Conservation (phyloP, 1,139 yeast genomes). For the Saccharomyces hybrid region DNA sequence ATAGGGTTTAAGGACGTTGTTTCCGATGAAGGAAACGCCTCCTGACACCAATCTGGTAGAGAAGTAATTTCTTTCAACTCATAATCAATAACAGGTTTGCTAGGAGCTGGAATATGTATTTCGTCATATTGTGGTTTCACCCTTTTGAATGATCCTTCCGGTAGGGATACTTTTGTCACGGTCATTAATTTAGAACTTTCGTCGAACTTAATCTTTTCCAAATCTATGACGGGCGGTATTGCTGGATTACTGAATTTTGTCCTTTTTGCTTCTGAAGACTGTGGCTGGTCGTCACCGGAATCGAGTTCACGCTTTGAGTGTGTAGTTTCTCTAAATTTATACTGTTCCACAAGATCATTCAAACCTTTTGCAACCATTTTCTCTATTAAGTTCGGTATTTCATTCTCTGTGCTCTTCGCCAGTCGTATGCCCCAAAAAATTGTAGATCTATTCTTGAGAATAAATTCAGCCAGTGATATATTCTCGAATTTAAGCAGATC, state of each 20-base stretch:
- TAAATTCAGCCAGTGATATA: constrained; percentile 41
- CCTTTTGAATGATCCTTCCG: constrained; percentile 77
- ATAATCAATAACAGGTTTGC: constrained; percentile 37
- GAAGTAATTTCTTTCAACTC: constrained; percentile 52
- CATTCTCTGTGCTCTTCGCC: constrained; percentile 35
- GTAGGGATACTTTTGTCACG: constrained; percentile 55
- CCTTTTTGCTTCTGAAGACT: constrained; percentile 5
- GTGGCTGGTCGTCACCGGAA: constrained; percentile 12
- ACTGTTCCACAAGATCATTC: constrained; percentile 32
- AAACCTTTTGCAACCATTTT: constrained; percentile 34
- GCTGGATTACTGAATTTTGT: constrained; percentile 5
- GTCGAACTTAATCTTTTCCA: constrained; percentile 58
- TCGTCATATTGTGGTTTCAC: constrained; percentile 73
- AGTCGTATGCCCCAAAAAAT: constrained; percentile 50
- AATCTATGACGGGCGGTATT: constrained; percentile 52
- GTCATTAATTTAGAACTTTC: constrained; percentile 69
- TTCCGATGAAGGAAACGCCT: constrained; percentile 65
- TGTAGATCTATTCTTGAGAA: constrained; percentile 47
- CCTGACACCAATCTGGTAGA: constrained; percentile 77
- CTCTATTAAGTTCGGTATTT: constrained; percentile 30
- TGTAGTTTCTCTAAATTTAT: constrained; percentile 14
- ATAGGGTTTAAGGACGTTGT: constrained; percentile 66
- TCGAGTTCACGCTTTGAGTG: constrained; percentile 23
- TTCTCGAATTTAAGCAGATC: constrained; percentile 47
- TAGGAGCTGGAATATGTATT: constrained; percentile 79